phyloP scores from a whole-genome alignment of 345 rosid species.

The Mallotus nudiflorus region DNA sequence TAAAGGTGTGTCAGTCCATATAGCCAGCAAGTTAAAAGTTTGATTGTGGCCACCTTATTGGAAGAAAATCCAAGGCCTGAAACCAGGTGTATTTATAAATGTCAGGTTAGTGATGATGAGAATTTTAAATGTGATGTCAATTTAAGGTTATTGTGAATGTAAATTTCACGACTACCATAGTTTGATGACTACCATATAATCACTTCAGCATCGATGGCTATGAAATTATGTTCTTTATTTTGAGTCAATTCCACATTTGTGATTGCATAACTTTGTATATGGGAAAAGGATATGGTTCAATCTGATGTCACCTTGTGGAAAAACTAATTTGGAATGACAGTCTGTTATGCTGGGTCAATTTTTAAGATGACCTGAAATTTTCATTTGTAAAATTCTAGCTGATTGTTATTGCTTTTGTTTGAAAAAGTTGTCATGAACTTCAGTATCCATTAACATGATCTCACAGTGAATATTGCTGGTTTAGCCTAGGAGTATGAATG shows the following conservation, averaged over 20 bases:
- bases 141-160: background rate
- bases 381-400: background rate
- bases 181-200: background rate
- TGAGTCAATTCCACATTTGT: background rate
- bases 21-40: constrained; percentile 3
- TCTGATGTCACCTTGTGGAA: background rate
- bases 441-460: too few relatives aligned
- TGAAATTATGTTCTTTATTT: background rate
- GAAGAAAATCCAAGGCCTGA: constrained; percentile 2
- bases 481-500: too few relatives aligned
- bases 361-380: background rate
- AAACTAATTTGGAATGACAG: too few relatives aligned
- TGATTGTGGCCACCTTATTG: background rate
- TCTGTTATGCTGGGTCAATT: background rate
- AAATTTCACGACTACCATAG: background rate
- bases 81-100: background rate
- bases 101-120: constrained; percentile 12
- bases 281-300: background rate
- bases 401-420: background rate
- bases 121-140: background rate
- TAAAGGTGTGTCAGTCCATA: background rate
- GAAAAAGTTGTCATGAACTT: background rate
- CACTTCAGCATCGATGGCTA: background rate
- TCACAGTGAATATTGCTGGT: too few relatives aligned
- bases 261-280: background rate